Conservation (phyloP, 441 rosid species). For the Arabidopsis lyrata region DNA sequence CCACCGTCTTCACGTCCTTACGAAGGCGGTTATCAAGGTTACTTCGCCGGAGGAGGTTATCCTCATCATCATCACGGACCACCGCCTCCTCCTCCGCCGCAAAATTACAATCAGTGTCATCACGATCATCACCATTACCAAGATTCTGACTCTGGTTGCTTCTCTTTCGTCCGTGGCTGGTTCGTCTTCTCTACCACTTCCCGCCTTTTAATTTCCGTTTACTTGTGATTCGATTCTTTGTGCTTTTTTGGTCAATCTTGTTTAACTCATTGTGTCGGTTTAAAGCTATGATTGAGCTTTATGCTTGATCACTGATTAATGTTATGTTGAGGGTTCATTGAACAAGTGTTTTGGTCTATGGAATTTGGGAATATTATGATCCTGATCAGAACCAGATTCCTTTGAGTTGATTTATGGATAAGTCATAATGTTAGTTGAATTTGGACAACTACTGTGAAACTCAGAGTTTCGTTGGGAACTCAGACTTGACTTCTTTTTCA, state of each 20-base stretch:
- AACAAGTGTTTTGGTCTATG: neutral
- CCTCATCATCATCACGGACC: slow-evolving; percentile 46
- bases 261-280: slow-evolving; percentile 1
- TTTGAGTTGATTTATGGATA: neutral
- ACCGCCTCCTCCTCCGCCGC: slow-evolving; percentile 60
- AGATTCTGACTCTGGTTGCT: slow-evolving; percentile 61
- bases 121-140: slow-evolving; percentile 65
- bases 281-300: slow-evolving; percentile 11
- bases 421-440: neutral
- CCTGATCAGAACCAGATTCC: slow-evolving; percentile 1
- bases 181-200: slow-evolving; percentile 40
- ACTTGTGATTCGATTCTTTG: slow-evolving; percentile 8
- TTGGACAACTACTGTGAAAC: neutral
- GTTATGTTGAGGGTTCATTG: neutral
- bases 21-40: slow-evolving; percentile 89
- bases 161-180: slow-evolving; percentile 82
- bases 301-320: neutral
- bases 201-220: slow-evolving; percentile 13
- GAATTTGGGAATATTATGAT: neutral
- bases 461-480: neutral
- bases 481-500: neutral
- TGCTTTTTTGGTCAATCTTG: neutral
- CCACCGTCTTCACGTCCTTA: slow-evolving; percentile 65
- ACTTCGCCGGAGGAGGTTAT: slow-evolving; percentile 67
- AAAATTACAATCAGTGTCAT: slow-evolving; percentile 53